Base-by-base conservation (phyloP, 495 filamentous ascomycete genomes). In the Penicillium coffeae region DNA sequence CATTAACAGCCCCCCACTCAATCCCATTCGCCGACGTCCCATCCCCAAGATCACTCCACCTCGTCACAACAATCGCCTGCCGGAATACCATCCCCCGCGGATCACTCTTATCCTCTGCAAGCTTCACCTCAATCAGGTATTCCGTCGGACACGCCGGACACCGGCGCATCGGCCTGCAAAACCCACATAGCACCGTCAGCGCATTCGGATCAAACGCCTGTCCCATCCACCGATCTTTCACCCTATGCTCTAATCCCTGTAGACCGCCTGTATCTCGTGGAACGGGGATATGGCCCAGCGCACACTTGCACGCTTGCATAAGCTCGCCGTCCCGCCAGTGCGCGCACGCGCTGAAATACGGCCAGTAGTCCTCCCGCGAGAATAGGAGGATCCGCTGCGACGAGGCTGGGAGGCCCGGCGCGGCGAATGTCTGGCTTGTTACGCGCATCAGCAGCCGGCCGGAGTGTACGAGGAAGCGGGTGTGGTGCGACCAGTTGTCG, bases 141-240 rank as follows among this genome's bases (percentile, higher is more conserved):
- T 84, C 80, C 0, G 75, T 72, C 8, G 80, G 78, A 66, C 80
- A 84, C 43, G 79, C 73, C 3, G 78, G 78, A 52, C 79, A 84
- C 27, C 79, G 62, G 12, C 79, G 66, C 66, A 78, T 77, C 16
- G 79, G 79, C 20, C 73, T 62, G 57, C 80, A 84, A 19, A 72
- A 66, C 8, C 68, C 66, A 58, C 80, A 84, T 4, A 76, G 68
- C 13, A 58, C 59, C 12, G 73, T 67, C 21, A 81, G 63, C 25
- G 74, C 64, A 46, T 72, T 69, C 3, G 73, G 73, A 55, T 75
- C 63, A 51, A 68, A 58, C 6, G 56, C 19, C 16, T 66, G 60
- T 21, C 65, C 56, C 43, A 62, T 48, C 21, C 64, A 47, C 2
- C 62, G 48, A 48, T 76, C 67, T 42, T 70, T 69, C 12, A 69